Conservation (phyloP, 2,329 filamentous ascomycete genomes). For the Penicillium palitans region DNA sequence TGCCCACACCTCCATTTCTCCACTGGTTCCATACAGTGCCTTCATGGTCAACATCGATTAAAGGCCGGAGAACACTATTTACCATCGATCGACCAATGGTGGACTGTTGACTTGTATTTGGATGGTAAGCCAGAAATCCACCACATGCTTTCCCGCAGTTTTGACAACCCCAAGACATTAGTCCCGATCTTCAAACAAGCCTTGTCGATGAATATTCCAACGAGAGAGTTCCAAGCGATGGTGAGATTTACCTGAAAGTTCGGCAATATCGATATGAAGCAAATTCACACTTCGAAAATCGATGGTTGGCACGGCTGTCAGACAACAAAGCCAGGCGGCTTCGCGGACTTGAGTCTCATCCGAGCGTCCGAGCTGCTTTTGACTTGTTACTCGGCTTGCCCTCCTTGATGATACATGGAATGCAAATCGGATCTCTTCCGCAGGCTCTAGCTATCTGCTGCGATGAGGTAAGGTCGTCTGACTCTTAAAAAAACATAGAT, state of each 20-base stretch:
- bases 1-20: constrained; percentile 24
- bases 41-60: constrained; percentile 30
- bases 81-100: constrained; percentile 26
- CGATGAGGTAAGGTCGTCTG: constrained; percentile 5
- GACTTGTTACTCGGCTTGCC: constrained; percentile 8
- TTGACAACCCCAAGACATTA: constrained; percentile 15
- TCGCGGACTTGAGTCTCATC: constrained; percentile 12
- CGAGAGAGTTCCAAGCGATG: constrained; percentile 20
- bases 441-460: constrained; percentile 3
- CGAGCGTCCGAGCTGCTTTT: constrained; percentile 14
- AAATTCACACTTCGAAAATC: constrained; percentile 21
- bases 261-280: constrained; percentile 24
- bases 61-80: constrained; percentile 6
- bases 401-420: constrained; percentile 3
- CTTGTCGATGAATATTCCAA: constrained; percentile 25
- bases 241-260: constrained; percentile 27
- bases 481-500: too few species aligned
- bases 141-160: too few species aligned
- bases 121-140: constrained; percentile 20
- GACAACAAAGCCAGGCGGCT: constrained; percentile 21
- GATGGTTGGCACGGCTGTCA: constrained; percentile 16
- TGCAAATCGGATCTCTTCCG: constrained; percentile 5
- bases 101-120: constrained; percentile 34
- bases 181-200: constrained; percentile 3
- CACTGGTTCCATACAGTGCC: constrained; percentile 23